phyloP scores from a whole-genome alignment of 1,139 yeast species.

The Pichiaceae sp. region DNA sequence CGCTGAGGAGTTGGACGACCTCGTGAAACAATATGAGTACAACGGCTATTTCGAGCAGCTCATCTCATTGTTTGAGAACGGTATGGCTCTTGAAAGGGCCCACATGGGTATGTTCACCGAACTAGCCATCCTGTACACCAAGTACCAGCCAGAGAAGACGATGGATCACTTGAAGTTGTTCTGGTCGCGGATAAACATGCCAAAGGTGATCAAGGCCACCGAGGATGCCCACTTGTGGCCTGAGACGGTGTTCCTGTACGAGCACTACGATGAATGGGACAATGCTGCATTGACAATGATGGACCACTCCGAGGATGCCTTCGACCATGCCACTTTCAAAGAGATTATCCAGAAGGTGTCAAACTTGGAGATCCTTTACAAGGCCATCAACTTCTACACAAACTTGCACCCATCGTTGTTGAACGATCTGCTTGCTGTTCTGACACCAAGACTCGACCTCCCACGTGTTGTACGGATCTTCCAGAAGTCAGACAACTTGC shows the following conservation, averaged over 20 bases:
- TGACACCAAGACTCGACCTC: slow-evolving; percentile 88
- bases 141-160: slow-evolving; percentile 83
- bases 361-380: slow-evolving; percentile 92
- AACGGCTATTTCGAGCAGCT: slow-evolving; percentile 90
- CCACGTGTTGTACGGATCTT: slow-evolving; percentile 94
- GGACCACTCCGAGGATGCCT: slow-evolving; percentile 87
- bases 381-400: slow-evolving; percentile 91
- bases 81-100: slow-evolving; percentile 94
- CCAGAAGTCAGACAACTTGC: slow-evolving; percentile 91
- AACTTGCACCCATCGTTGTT: slow-evolving; percentile 86
- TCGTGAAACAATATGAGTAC: slow-evolving; percentile 79
- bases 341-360: slow-evolving; percentile 93
- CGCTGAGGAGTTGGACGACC: slow-evolving; percentile 92
- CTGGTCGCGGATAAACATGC: slow-evolving; percentile 98
- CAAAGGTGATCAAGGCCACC: slow-evolving; percentile 91
- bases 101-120: slow-evolving; percentile 99
- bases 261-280: slow-evolving; percentile 99
- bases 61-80: slow-evolving; percentile 88
- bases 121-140: slow-evolving; percentile 82
- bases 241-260: slow-evolving; percentile 89
- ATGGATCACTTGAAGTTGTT: slow-evolving; percentile 95
- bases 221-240: slow-evolving; percentile 95
- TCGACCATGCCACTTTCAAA: slow-evolving; percentile 90
- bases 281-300: slow-evolving; percentile 98
- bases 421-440: slow-evolving; percentile 75